Conservation (phyloP, 2,329 filamentous ascomycete species). For the Cyanodermella asteris region DNA sequence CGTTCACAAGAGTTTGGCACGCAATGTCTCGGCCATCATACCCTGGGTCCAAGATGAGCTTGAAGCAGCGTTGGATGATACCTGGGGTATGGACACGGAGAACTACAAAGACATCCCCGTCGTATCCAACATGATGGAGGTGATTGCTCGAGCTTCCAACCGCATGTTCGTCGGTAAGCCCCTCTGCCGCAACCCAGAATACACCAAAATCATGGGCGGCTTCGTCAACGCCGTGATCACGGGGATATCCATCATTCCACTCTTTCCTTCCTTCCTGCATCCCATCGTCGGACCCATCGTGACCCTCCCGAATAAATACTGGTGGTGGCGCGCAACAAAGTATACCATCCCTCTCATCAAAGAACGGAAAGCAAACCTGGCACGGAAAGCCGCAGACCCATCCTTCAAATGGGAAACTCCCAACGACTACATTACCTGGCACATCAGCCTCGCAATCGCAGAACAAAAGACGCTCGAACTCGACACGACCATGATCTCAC, state of each 20-base stretch:
- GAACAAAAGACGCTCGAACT: slow-evolving; percentile 24
- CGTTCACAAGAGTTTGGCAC: slow-evolving; percentile 18
- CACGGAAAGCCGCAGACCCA: slow-evolving; percentile 20
- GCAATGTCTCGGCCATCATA: slow-evolving; percentile 17
- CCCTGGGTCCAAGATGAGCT: slow-evolving; percentile 19
- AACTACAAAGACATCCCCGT: slow-evolving; percentile 17
- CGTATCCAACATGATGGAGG: slow-evolving; percentile 15
- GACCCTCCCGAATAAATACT: slow-evolving; percentile 23
- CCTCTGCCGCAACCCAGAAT: slow-evolving; percentile 23
- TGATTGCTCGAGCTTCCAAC: slow-evolving; percentile 21
- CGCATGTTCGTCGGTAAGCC: slow-evolving; percentile 22
- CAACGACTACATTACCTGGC: slow-evolving; percentile 37
- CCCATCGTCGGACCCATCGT: slow-evolving; percentile 27
- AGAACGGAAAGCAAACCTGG: slow-evolving; percentile 26
- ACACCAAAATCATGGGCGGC: slow-evolving; percentile 24
- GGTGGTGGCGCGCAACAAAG: slow-evolving; percentile 23
- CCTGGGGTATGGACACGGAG: slow-evolving; percentile 17
- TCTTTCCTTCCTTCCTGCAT: slow-evolving; percentile 26
- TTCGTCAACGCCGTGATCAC: slow-evolving; percentile 30
- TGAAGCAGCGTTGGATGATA: slow-evolving; percentile 12
- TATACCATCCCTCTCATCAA: slow-evolving; percentile 26
- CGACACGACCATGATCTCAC: slow-evolving; percentile 25
- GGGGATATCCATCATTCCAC: slow-evolving; percentile 22
- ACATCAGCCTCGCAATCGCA: slow-evolving; percentile 27
- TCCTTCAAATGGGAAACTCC: slow-evolving; percentile 23